Base-by-base conservation (phyloP, 208 protist genomes). In the Novymonas esmeraldas region DNA sequence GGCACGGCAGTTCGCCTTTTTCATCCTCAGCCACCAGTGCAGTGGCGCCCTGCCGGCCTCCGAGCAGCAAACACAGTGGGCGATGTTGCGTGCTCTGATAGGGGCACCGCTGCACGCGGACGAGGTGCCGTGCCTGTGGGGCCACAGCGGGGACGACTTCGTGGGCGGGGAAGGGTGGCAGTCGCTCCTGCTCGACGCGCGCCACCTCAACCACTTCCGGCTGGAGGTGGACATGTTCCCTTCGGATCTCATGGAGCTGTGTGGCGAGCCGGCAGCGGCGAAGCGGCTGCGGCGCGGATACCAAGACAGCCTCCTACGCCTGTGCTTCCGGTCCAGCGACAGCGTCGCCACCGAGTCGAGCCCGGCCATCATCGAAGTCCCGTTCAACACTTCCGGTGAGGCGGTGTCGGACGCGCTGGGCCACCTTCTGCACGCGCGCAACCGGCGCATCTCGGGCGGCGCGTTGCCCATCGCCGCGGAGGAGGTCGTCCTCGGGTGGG, bases 221-320 rank as follows among this genome's bases (percentile, higher is more conserved):
- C 16, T 26, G 18, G 62, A 70, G 11, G 63, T 82, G n/a, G 28
- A 28, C 16, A 38, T 33, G n/a, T 62, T 57, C 24, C 45, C 75
- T 0, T 57, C 70, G 3, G 69, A 77, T 26, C 29, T 88, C 49
- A 59, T 78, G 55, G 78, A 82, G 64, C 58, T 88, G 24, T 76
- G 82, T 45, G 74, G 71, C 0, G 78, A 84, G 50, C 38, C 48
- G 24, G 26, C 31, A 10, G 29, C 56, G 29, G 51, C 73, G 36
- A 44, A 26, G 6, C 45, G 36, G 29, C 64, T 64, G 36, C 66
- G 62, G 29, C 29, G 20, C 9, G 33, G 28, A 45, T 56, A 29
- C 3, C 62, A 45, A 24, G 16, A 48, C 5, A 11, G 16, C 48
- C 36, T 76, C 16, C 18, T 59, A 6, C 39, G 46, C 9, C 29